Percentiles rank a stretch among this genome's conserved stretches.
phyloP scores from a whole-genome alignment of 345 rosid genomes.

The Populus ilicifolia region DNA sequence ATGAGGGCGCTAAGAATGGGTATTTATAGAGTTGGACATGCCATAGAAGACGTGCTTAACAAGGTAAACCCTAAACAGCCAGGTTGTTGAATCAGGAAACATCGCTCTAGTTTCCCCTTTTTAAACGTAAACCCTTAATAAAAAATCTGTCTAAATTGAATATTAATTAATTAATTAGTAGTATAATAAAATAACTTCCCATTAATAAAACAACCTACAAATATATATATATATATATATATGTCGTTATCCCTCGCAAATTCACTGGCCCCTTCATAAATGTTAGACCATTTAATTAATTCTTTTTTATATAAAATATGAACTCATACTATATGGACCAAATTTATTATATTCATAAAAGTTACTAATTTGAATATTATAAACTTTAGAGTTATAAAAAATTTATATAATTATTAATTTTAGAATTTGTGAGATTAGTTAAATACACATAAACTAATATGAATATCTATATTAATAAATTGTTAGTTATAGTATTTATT shows the following conservation, averaged over 20 bases:
- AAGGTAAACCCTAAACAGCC: constrained; percentile 34
- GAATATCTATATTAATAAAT: no score
- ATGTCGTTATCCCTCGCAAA: not conserved
- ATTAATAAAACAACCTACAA: no score
- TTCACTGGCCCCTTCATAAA: not conserved
- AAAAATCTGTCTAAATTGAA: not conserved
- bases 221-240: no score
- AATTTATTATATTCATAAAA: no score
- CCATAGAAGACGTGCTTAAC: constrained; percentile 54
- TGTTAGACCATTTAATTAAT: not conserved
- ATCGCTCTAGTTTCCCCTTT: constrained; percentile 9
- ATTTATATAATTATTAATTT: no score
- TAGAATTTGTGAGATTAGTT: no score
- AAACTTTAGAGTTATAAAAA: accelerated
- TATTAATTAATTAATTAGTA: not conserved
- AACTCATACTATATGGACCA: no score
- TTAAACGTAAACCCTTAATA: not conserved
- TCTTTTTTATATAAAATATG: no score
- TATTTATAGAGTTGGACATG: constrained; percentile 55
- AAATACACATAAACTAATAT: accelerated
- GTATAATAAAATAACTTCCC: not conserved
- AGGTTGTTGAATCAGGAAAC: constrained; percentile 30
- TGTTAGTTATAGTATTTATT: no score
- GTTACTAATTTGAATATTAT: no score
- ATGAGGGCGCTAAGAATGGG: constrained; percentile 14